These are phyloP conservation scores for Ilyonectria sp. DNA, from an alignment of 2,329 filamentous ascomycete genomes.

Conservation along the genomic window DNA sequence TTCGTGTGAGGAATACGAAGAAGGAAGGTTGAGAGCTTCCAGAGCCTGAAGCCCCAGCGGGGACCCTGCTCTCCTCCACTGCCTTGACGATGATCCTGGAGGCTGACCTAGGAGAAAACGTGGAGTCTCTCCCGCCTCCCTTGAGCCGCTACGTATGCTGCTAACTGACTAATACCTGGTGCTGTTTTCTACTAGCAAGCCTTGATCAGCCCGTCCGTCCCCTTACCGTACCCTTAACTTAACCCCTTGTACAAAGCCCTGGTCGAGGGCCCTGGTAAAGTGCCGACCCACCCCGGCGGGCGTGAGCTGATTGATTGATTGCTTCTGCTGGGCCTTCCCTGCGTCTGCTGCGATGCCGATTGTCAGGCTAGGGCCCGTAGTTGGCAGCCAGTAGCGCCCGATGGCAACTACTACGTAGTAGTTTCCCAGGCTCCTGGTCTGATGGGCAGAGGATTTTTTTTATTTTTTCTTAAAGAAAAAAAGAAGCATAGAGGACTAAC, in stretches of 20 bases:
- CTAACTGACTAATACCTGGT: too few relatives aligned
- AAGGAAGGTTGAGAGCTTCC: neutral
- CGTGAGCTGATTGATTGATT: conserved; percentile 35
- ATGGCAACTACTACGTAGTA: conserved; percentile 8
- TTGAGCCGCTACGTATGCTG: too few relatives aligned
- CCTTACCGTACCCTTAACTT: neutral
- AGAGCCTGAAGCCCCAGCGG: too few relatives aligned
- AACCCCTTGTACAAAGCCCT: neutral
- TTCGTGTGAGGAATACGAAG: neutral
- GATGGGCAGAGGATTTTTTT: neutral
- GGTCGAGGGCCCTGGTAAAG: conserved; percentile 27
- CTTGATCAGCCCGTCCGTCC: neutral
- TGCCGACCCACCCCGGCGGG: conserved; percentile 30
- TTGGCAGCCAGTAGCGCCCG: conserved; percentile 23
- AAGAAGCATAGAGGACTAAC: neutral
- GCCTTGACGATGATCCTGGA: neutral
- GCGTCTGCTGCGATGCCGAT: conserved; percentile 18
- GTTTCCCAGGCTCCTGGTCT: conserved; percentile 13
- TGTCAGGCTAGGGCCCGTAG: conserved; percentile 25
- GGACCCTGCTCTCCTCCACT: neutral
- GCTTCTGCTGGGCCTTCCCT: conserved; percentile 27
- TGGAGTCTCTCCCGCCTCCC: too few relatives aligned
- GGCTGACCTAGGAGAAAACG: neutral
- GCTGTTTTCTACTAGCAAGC: too few relatives aligned
- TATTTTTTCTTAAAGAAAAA: neutral